phyloP scores from a whole-genome alignment of 495 filamentous ascomycete species.

The Talaromyces ruber region DNA sequence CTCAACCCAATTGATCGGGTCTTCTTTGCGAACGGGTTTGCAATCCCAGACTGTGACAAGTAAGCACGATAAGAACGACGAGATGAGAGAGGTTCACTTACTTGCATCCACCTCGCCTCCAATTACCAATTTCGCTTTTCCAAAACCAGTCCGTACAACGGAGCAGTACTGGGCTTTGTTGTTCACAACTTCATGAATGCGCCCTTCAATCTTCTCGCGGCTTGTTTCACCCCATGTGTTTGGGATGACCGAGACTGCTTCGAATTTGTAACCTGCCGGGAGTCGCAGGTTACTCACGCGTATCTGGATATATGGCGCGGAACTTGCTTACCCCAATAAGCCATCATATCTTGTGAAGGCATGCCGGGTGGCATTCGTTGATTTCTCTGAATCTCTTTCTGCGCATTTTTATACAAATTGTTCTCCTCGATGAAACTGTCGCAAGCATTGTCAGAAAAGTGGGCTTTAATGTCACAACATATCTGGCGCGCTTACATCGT shows the following conservation, averaged over 20 bases:
- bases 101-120: constrained; percentile 95
- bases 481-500: constrained; percentile 55
- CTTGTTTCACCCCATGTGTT: constrained; percentile 60
- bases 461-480: neutral
- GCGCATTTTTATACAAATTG: constrained; percentile 54
- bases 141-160: constrained; percentile 79
- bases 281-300: constrained; percentile 5
- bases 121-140: constrained; percentile 58
- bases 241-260: constrained; percentile 70
- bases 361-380: constrained; percentile 46
- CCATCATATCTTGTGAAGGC: constrained; percentile 57
- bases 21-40: constrained; percentile 55
- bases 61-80: constrained; percentile 3
- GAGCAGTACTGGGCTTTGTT: constrained; percentile 94
- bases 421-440: constrained; percentile 90
- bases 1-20: constrained; percentile 83
- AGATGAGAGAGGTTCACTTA: constrained; percentile 26
- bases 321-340: constrained; percentile 46
- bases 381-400: constrained; percentile 40
- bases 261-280: constrained; percentile 84
- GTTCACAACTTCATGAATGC: constrained; percentile 61
- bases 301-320: neutral
- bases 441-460: constrained; percentile 3
- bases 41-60: constrained; percentile 62
- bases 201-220: constrained; percentile 67